Evolutionary conservation across 1,284 basidiomycete species (phyloP).

Genomic region (Spongispora temasekensis): DNA sequence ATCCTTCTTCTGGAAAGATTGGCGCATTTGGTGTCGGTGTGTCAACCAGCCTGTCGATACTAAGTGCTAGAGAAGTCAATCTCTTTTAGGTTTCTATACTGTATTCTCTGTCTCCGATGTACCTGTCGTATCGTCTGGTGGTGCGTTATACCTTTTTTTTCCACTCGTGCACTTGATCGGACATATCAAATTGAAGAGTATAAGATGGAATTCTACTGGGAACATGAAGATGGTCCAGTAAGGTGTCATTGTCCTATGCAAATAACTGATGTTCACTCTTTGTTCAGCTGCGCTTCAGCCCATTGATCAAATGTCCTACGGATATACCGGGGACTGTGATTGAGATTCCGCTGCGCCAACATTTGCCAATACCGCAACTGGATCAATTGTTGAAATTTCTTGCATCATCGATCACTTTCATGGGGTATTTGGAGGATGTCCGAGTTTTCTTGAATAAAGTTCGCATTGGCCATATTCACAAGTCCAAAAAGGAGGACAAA

Average conservation of each 20-base stretch:
- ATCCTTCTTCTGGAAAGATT: conserved; percentile 72
- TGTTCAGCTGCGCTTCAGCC: conserved; percentile 40
- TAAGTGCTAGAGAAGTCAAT: not conserved
- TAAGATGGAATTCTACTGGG: not conserved
- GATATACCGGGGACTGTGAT: conserved; percentile 75
- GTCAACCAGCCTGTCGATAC: conserved; percentile 60
- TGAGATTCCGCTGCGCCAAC: conserved; percentile 83
- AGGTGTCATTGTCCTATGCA: not conserved
- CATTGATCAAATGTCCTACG: conserved; percentile 59
- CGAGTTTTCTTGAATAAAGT: conserved; percentile 77
- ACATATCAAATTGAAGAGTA: not conserved
- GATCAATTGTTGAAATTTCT: conserved; percentile 89
- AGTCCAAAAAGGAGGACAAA: conserved; percentile 54
- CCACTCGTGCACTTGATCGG: too few species aligned
- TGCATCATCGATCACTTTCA: conserved; percentile 91
- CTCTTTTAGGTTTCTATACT: not conserved
- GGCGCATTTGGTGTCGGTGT: conserved; percentile 54
- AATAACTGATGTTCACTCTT: not conserved
- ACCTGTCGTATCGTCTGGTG: not conserved
- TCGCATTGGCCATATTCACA: conserved; percentile 71
- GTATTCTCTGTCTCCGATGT: not conserved
- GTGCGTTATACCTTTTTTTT: not conserved
- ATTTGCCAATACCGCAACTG: conserved; percentile 73
- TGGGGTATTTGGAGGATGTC: conserved; percentile 77
- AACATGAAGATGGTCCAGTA: not conserved